Evolutionary conservation across 495 filamentous ascomycete genomes (phyloP).

Genomic region (Penicillium pancosmium): DNA sequence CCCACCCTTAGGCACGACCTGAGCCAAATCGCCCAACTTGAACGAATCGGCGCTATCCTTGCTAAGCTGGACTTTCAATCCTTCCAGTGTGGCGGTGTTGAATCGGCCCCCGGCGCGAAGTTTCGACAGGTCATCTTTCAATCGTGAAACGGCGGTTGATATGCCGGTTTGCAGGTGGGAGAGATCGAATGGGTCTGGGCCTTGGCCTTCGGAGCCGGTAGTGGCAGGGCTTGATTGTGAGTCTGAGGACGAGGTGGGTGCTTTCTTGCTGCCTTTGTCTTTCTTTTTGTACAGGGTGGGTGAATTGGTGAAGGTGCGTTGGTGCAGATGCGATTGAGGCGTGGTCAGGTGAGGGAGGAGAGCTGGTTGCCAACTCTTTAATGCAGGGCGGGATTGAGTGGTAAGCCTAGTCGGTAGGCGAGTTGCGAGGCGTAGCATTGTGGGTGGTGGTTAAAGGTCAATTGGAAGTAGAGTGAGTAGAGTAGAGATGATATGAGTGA

Average conservation of each 20-base stretch:
- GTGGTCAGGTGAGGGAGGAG: neutral
- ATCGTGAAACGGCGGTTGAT: constrained; percentile 53
- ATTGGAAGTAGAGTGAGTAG: neutral
- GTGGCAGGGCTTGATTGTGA: constrained; percentile 19
- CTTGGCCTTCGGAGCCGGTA: constrained; percentile 51
- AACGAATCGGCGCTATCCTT: constrained; percentile 53
- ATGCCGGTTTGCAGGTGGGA: constrained; percentile 64
- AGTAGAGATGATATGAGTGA: too few species aligned
- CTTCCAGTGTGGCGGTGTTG: constrained; percentile 68
- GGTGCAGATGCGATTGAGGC: neutral
- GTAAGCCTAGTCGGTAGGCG: constrained; percentile 5
- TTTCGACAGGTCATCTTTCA: constrained; percentile 65
- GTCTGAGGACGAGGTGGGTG: constrained; percentile 11
- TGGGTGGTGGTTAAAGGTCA: neutral
- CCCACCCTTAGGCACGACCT: constrained; percentile 72
- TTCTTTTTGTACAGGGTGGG: constrained; percentile 41
- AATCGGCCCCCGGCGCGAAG: constrained; percentile 68
- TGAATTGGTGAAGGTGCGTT: constrained; percentile 30
- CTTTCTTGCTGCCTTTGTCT: constrained; percentile 34
- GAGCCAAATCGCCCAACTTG: constrained; percentile 70
- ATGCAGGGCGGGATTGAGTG: neutral
- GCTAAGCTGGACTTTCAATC: constrained; percentile 61
- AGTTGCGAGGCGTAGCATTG: constrained; percentile 22
- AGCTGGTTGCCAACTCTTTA: neutral
- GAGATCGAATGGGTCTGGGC: constrained; percentile 76